A percentile compares a stretch with the other conserved stretches of the same genome.
Conservation (phyloP, 2,329 filamentous ascomycete species). For the Phaeosphaeria sp. region DNA sequence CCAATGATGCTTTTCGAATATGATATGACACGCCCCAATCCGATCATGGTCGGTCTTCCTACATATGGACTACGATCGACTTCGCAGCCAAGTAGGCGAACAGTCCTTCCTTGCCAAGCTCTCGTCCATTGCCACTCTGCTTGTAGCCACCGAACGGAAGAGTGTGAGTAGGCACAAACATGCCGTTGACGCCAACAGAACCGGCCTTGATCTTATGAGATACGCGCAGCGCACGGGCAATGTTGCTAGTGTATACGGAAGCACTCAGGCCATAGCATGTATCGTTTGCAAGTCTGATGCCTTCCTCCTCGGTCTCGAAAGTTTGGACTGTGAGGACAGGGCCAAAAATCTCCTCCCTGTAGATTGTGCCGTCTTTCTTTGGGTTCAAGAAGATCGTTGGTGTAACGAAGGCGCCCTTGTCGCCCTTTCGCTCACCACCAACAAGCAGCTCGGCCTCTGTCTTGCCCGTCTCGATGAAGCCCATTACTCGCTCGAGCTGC, state of each 20-base stretch:
- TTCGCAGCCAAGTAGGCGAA: slow-evolving; percentile 36
- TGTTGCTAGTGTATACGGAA: slow-evolving; percentile 18
- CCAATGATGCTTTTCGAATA: background rate
- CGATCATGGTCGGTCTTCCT: background rate
- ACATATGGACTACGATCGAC: slow-evolving; percentile 6
- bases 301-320: slow-evolving; percentile 41
- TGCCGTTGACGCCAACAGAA: slow-evolving; percentile 23
- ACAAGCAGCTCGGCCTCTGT: slow-evolving; percentile 34
- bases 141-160: slow-evolving; percentile 42
- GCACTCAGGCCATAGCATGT: slow-evolving; percentile 21
- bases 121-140: slow-evolving; percentile 35
- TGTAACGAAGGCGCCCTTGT: slow-evolving; percentile 34
- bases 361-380: slow-evolving; percentile 28
- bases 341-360: slow-evolving; percentile 40
- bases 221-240: slow-evolving; percentile 22
- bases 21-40: background rate
- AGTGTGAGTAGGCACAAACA: slow-evolving; percentile 33
- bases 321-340: slow-evolving; percentile 32
- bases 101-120: slow-evolving; percentile 34
- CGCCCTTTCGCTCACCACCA: slow-evolving; percentile 35
- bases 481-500: slow-evolving; percentile 37
- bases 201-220: slow-evolving; percentile 25
- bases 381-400: slow-evolving; percentile 42
- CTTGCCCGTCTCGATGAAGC: slow-evolving; percentile 38
- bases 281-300: slow-evolving; percentile 36